Percentiles rank a stretch among this genome's conserved stretches.
Evolutionary conservation across 1,284 basidiomycete species (phyloP).

Genomic region (Austroboletus niveus): DNA sequence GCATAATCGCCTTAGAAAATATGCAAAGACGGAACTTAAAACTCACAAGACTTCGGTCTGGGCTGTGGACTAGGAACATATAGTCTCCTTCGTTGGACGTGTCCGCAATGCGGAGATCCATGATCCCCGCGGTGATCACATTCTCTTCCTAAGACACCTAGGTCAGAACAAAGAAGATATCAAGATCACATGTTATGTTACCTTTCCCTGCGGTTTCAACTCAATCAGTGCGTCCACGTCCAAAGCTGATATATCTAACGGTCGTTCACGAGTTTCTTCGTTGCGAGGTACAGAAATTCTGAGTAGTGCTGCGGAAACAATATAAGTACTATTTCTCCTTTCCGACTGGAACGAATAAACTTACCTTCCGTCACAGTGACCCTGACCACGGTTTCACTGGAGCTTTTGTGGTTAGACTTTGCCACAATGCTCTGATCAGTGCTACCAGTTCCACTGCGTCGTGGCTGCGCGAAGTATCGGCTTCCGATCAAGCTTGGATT

Average conservation of each 20-base stretch:
- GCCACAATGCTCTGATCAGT: slow-evolving; percentile 32
- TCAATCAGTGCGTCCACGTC: slow-evolving; percentile 68
- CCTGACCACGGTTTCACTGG: slow-evolving; percentile 52
- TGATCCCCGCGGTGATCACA: slow-evolving; percentile 58
- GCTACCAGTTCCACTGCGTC: slow-evolving; percentile 44
- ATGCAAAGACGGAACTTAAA: not conserved
- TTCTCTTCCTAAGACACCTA: slow-evolving; percentile 61
- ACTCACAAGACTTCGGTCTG: slow-evolving; percentile 53
- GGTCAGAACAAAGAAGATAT: slow-evolving; percentile 8
- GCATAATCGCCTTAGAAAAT: slow-evolving; percentile 1
- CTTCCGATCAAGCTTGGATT: slow-evolving; percentile 81
- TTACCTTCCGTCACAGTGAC: slow-evolving; percentile 58
- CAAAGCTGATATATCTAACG: slow-evolving; percentile 59
- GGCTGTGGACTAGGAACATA: slow-evolving; percentile 49
- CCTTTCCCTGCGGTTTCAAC: slow-evolving; percentile 68
- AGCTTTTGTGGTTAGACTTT: slow-evolving; percentile 23
- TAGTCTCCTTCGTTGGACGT: slow-evolving; percentile 35
- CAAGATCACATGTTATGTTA: slow-evolving; percentile 29
- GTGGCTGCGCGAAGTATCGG: slow-evolving; percentile 69
- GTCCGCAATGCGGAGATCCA: slow-evolving; percentile 59
- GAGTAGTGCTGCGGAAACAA: slow-evolving; percentile 36
- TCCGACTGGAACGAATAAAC: not conserved
- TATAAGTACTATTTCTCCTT: not conserved
- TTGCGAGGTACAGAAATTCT: slow-evolving; percentile 44
- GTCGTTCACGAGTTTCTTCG: slow-evolving; percentile 30